These are phyloP conservation scores for Bipolaris victoriae DNA, from an alignment of 2,329 filamentous ascomycete genomes.

Conservation along the genomic window DNA sequence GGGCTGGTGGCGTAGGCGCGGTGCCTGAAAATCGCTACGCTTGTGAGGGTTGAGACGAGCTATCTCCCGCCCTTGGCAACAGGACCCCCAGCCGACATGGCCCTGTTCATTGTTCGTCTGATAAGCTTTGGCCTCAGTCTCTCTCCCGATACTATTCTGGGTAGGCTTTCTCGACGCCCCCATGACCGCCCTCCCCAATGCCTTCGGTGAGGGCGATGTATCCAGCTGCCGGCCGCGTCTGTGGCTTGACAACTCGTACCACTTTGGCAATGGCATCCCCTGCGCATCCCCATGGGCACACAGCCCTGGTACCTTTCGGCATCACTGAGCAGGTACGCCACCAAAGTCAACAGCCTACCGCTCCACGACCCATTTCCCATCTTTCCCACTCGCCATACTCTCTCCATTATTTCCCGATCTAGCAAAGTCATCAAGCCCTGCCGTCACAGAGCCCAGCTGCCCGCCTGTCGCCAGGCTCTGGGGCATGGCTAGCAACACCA, in stretches of 20 bases:
- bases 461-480: neutral
- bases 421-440: constrained; percentile 7
- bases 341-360: constrained; percentile 14
- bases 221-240: constrained; percentile 2
- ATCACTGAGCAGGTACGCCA: constrained; percentile 18
- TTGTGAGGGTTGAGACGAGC: constrained; percentile 9
- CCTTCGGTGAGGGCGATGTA: constrained; percentile 10
- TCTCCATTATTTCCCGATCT: neutral
- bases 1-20: constrained; percentile 1
- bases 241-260: constrained; percentile 14
- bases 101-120: constrained; percentile 16
- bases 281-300: constrained; percentile 14
- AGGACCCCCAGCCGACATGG: constrained; percentile 3
- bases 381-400: constrained; percentile 2
- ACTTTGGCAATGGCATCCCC: constrained; percentile 8
- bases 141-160: constrained; percentile 28
- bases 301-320: constrained; percentile 12
- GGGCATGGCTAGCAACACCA: constrained; percentile 7
- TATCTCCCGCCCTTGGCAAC: constrained; percentile 11
- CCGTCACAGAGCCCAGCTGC: constrained; percentile 2
- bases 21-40: constrained; percentile 10
- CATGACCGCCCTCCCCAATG: neutral
- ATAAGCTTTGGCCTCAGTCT: constrained; percentile 25
- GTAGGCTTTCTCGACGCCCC: neutral
- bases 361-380: constrained; percentile 9